phyloP scores from a whole-genome alignment of 2,329 filamentous ascomycete genomes.

The Cladosporium sp. region DNA sequence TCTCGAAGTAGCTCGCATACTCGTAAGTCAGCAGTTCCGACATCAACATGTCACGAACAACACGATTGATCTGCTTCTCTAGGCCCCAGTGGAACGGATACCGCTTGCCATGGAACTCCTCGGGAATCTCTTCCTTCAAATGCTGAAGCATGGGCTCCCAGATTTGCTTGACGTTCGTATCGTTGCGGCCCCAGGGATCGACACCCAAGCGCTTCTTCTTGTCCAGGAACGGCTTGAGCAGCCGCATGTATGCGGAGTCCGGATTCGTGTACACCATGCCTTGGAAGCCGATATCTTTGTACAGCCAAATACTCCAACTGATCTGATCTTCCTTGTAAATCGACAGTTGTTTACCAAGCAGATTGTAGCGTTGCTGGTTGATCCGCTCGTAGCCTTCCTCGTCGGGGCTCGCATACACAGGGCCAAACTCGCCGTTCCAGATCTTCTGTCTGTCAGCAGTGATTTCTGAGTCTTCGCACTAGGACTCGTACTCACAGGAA shows the following conservation, averaged over 20 bases:
- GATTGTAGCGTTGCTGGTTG: constrained; percentile 45
- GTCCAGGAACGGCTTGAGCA: constrained; percentile 52
- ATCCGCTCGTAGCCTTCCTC: constrained; percentile 43
- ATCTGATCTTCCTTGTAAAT: constrained; percentile 56
- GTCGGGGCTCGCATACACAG: constrained; percentile 47
- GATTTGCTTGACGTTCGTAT: constrained; percentile 42
- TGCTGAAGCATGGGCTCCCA: constrained; percentile 36
- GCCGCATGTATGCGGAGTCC: constrained; percentile 43
- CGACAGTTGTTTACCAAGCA: constrained; percentile 48
- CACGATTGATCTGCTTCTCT: constrained; percentile 21
- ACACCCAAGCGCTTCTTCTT: constrained; percentile 57
- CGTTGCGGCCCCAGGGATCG: constrained; percentile 55
- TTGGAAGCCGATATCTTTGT: constrained; percentile 39
- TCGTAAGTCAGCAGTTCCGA: constrained; percentile 45
- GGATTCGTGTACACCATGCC: constrained; percentile 33
- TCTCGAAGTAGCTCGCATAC: constrained; percentile 56
- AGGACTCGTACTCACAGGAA: constrained; percentile 28
- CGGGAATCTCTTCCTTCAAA: constrained; percentile 41
- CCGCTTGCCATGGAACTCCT: constrained; percentile 36
- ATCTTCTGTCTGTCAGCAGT: constrained; percentile 25
- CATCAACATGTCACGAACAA: constrained; percentile 22
- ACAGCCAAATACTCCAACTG: constrained; percentile 55
- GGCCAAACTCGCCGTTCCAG: constrained; percentile 54
- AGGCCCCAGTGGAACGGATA: constrained; percentile 23
- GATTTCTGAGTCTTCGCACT: background rate